phyloP scores from a whole-genome alignment of 106 monocot species.

The Dendrobium chrysotoxum region DNA sequence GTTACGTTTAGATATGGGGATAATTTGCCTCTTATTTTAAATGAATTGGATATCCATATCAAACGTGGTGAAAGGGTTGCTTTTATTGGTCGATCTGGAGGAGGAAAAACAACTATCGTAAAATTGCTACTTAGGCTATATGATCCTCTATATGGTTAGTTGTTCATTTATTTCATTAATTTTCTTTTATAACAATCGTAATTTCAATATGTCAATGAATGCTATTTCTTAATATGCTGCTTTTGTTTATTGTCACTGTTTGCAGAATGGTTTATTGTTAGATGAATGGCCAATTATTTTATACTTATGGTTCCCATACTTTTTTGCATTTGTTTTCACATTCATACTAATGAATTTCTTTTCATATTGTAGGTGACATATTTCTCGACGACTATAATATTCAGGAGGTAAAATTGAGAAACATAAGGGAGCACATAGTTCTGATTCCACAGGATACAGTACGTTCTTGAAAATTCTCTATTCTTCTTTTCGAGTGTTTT shows the following conservation, averaged over 20 bases:
- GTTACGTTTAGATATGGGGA: constrained; percentile 76
- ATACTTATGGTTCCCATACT: background rate
- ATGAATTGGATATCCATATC: constrained; percentile 62
- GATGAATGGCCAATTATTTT: background rate
- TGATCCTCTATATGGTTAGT: constrained; percentile 62
- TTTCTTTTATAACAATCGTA: background rate
- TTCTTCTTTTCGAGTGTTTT: background rate
- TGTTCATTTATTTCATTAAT: background rate
- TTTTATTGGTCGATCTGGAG: constrained; percentile 81
- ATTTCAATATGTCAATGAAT: background rate
- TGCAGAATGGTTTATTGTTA: background rate
- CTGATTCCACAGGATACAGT: constrained; percentile 79
- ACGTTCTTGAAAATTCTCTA: constrained; percentile 20
- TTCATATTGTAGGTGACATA: constrained; percentile 40
- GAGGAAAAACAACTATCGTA: constrained; percentile 70
- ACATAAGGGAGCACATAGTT: constrained; percentile 58
- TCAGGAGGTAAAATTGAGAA: constrained; percentile 37
- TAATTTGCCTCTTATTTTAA: constrained; percentile 44
- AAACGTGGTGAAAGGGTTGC: constrained; percentile 71
- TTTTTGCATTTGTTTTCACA: background rate
- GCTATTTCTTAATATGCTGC: too few species aligned
- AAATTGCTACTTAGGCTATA: constrained; percentile 80
- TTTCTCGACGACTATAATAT: constrained; percentile 68
- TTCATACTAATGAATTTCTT: background rate
- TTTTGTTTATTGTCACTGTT: background rate